Percentiles rank a stretch among this genome's conserved stretches.
Conservation (phyloP, 306 rosid species). For the Gastrolobium villosum region DNA sequence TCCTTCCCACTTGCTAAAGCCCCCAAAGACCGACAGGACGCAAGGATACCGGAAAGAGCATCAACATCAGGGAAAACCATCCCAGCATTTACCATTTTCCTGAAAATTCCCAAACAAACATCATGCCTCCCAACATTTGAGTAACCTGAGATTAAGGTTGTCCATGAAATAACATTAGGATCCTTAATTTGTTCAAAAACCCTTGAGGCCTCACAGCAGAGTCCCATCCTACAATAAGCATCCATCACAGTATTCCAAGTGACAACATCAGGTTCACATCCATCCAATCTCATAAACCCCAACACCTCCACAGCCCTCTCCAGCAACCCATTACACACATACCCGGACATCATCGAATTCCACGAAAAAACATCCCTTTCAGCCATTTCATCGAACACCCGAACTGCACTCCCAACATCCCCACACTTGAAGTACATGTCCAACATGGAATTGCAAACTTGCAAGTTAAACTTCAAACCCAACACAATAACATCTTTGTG, state of each 20-base stretch:
- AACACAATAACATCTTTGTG: conserved; percentile 50
- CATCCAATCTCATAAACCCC: conserved; percentile 44
- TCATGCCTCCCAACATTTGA: conserved; percentile 49
- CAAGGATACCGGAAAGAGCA: conserved; percentile 59
- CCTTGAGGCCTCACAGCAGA: conserved; percentile 44
- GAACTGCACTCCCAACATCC: conserved; percentile 38
- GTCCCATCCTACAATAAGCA: conserved; percentile 58
- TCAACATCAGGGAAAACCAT: conserved; percentile 56
- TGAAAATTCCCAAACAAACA: conserved; percentile 52
- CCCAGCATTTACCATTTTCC: conserved; percentile 51
- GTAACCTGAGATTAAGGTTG: conserved; percentile 59
- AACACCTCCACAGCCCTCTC: conserved; percentile 48
- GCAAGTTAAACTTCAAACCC: conserved; percentile 39
- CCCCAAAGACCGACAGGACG: conserved; percentile 54
- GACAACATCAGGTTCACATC: conserved; percentile 57
- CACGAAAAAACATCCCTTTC: conserved; percentile 56
- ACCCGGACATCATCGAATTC: conserved; percentile 63
- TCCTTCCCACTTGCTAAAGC: conserved; percentile 54
- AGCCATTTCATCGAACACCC: conserved; percentile 56
- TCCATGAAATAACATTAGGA: conserved; percentile 65
- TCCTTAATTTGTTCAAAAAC: conserved; percentile 52
- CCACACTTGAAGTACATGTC: conserved; percentile 62
- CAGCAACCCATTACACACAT: conserved; percentile 51
- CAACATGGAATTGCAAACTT: conserved; percentile 52
- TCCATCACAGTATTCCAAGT: conserved; percentile 62